Evolutionary conservation across 345 rosid species (phyloP).

Genomic region (Brassica cretica): DNA sequence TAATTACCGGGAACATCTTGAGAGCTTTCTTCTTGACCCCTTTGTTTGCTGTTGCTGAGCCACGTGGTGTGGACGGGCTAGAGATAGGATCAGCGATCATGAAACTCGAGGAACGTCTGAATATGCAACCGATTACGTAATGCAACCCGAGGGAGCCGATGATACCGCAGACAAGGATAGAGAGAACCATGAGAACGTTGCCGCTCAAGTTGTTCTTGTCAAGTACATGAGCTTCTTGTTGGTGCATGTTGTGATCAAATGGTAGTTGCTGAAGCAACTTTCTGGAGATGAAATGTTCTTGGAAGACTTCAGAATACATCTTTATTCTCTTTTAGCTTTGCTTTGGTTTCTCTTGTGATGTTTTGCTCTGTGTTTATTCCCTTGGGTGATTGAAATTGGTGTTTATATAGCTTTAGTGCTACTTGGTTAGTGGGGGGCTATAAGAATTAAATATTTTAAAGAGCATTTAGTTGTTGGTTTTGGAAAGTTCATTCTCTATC

Average conservation of each 20-base stretch:
- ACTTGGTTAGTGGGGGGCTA: constrained; percentile 26
- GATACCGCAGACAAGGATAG: constrained; percentile 54
- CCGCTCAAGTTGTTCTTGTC: constrained; percentile 41
- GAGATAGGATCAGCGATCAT: constrained; percentile 40
- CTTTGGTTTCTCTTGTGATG: background rate
- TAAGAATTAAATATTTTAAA: constrained; percentile 9
- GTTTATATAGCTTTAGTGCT: constrained; percentile 29
- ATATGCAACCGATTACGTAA: constrained; percentile 51
- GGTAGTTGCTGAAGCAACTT: constrained; percentile 39
- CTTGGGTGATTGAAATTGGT: constrained; percentile 28
- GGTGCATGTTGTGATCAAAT: constrained; percentile 28
- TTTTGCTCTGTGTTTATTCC: constrained; percentile 29
- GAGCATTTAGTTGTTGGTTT: constrained; percentile 27
- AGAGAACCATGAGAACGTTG: constrained; percentile 47
- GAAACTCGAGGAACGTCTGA: constrained; percentile 48
- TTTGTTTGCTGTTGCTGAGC: constrained; percentile 21
- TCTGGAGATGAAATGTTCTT: constrained; percentile 42
- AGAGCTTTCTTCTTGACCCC: constrained; percentile 52
- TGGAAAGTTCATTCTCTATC: constrained; percentile 29
- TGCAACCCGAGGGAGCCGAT: constrained; percentile 54
- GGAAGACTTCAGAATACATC: constrained; percentile 1
- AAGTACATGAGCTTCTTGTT: constrained; percentile 32
- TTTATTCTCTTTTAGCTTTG: background rate
- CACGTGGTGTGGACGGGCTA: constrained; percentile 26
- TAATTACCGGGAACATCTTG: constrained; percentile 48